phyloP scores from a whole-genome alignment of 371 early-diverging fungal species.

The Apophysomyces variabilis region DNA sequence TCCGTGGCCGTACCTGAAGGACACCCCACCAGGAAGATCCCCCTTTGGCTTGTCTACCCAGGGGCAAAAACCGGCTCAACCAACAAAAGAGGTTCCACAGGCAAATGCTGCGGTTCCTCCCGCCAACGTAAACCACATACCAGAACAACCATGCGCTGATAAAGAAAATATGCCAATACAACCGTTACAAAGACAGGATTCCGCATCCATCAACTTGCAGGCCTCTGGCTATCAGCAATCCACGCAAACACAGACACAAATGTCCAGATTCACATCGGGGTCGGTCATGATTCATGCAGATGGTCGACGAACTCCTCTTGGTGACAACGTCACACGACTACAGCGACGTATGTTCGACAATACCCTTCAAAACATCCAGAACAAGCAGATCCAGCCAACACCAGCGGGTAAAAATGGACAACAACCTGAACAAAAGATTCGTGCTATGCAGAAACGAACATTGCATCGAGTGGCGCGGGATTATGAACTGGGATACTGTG shows the following conservation, averaged over 20 bases:
- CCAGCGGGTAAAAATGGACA: slow-evolving; percentile 15
- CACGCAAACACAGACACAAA: slow-evolving; percentile 15
- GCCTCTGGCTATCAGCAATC: slow-evolving; percentile 30
- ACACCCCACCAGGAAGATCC: slow-evolving; percentile 25
- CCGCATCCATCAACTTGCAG: slow-evolving; percentile 20
- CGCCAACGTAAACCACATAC: background rate
- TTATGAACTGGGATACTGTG: slow-evolving; percentile 37
- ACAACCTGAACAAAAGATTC: slow-evolving; percentile 14
- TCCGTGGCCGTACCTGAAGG: slow-evolving; percentile 43
- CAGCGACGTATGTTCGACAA: slow-evolving; percentile 41
- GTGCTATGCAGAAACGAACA: slow-evolving; percentile 13
- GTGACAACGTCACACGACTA: slow-evolving; percentile 34
- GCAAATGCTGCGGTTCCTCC: background rate
- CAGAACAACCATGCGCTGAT: background rate
- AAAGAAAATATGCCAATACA: background rate
- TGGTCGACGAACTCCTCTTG: slow-evolving; percentile 21
- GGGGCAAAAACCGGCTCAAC: background rate
- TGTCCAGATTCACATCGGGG: slow-evolving; percentile 18
- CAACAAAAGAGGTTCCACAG: slow-evolving; percentile 11
- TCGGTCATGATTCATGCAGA: slow-evolving; percentile 17
- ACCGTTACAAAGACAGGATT: background rate
- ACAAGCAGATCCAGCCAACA: slow-evolving; percentile 11
- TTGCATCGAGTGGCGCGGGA: slow-evolving; percentile 7
- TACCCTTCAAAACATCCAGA: slow-evolving; percentile 15
- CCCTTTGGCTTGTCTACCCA: slow-evolving; percentile 27